phyloP scores from a whole-genome alignment of 192 early-diverging fungal species.

The Coemansia sp. region DNA sequence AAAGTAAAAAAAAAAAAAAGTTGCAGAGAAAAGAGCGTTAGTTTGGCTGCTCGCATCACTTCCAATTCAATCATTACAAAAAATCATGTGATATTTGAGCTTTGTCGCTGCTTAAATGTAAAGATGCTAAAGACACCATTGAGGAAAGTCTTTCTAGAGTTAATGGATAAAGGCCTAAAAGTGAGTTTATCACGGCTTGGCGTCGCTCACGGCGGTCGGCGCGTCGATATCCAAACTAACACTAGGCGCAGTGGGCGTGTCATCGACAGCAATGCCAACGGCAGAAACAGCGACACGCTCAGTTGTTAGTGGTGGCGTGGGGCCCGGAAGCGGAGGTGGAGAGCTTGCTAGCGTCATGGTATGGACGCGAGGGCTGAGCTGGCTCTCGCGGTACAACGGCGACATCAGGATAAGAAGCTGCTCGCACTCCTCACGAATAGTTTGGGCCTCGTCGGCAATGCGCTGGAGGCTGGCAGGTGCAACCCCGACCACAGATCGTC shows the following conservation, averaged over 20 bases:
- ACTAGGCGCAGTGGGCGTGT: background rate
- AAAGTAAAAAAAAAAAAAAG: too few relatives aligned
- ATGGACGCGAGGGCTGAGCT: slow-evolving; percentile 26
- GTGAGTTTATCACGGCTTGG: background rate
- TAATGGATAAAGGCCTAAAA: too few relatives aligned
- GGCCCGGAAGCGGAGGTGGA: slow-evolving; percentile 5
- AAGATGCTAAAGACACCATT: background rate
- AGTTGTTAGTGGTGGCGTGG: background rate
- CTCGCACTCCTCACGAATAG: slow-evolving; percentile 45
- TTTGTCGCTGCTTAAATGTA: background rate
- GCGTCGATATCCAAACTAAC: background rate
- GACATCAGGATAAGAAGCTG: slow-evolving; percentile 48
- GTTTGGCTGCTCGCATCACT: too few relatives aligned
- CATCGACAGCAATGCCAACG: background rate
- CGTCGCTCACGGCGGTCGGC: background rate
- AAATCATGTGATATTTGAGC: too few relatives aligned
- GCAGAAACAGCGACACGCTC: slow-evolving; percentile 5
- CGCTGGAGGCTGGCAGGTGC: slow-evolving; percentile 53
- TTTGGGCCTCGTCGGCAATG: slow-evolving; percentile 45
- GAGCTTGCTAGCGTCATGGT: slow-evolving; percentile 1
- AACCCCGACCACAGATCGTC: slow-evolving; percentile 48
- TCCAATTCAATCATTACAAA: too few relatives aligned
- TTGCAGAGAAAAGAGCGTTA: too few relatives aligned
- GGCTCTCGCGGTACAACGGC: slow-evolving; percentile 43
- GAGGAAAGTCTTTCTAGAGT: background rate